Conservation (phyloP, 2,329 filamentous ascomycete genomes). For the Trichoderma simmonsii region DNA sequence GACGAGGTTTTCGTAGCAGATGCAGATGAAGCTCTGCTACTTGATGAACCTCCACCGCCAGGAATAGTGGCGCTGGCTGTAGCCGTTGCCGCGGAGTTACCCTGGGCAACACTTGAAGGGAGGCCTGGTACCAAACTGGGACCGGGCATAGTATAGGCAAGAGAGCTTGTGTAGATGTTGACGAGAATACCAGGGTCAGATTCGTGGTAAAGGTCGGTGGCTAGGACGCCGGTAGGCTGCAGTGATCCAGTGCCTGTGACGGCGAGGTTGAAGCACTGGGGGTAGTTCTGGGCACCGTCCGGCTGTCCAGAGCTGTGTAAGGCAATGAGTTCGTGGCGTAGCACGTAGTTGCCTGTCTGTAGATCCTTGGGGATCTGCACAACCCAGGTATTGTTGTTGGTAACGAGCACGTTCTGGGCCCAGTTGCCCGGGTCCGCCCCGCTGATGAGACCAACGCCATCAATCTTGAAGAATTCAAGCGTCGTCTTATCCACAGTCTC, state of each 20-base stretch:
- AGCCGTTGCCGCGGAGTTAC: constrained; percentile 25
- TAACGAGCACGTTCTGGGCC: constrained; percentile 44
- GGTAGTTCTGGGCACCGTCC: constrained; percentile 49
- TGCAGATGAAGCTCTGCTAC: not conserved
- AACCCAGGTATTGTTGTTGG: constrained; percentile 50
- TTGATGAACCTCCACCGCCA: not conserved
- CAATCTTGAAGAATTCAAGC: constrained; percentile 48
- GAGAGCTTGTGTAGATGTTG: constrained; percentile 32
- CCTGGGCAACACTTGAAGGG: constrained; percentile 27
- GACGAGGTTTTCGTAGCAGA: not conserved
- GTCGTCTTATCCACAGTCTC: constrained; percentile 39
- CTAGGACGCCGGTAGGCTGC: constrained; percentile 33
- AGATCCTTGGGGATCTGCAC: constrained; percentile 48
- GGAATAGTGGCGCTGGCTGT: constrained; percentile 19
- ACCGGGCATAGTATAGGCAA: constrained; percentile 34
- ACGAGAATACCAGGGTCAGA: constrained; percentile 36
- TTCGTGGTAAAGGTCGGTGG: constrained; percentile 36
- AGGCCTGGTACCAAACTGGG: constrained; percentile 30
- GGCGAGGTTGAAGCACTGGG: constrained; percentile 51
- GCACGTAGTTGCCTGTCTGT: constrained; percentile 51
- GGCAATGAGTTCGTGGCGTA: constrained; percentile 54
- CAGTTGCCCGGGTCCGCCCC: constrained; percentile 37
- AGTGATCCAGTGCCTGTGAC: constrained; percentile 41
- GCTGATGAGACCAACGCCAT: constrained; percentile 38
- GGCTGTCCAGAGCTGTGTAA: constrained; percentile 45